A percentile compares a stretch with the other conserved stretches of the same genome.
These are phyloP conservation scores for Pulicaria dysenterica DNA, from an alignment of 129 eudicot genomes.

Conservation along the genomic window DNA sequence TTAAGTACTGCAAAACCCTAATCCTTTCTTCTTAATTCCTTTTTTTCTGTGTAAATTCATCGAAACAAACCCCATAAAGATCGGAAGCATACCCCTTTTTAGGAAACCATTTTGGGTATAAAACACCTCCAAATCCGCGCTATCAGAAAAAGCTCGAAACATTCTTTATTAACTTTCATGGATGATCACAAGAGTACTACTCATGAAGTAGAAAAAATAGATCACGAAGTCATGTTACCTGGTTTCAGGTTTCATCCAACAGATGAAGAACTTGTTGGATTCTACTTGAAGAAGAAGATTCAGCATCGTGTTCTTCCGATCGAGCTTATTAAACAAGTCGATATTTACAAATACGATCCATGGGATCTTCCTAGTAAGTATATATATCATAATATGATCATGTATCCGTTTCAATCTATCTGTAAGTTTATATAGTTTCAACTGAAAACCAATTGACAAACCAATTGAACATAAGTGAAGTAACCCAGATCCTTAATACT, in stretches of 20 bases:
- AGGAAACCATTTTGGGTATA: constrained; percentile 43
- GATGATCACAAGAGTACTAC: constrained; percentile 45
- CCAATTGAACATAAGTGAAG: too few relatives aligned
- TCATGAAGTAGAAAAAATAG: constrained; percentile 52
- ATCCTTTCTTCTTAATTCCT: constrained; percentile 27
- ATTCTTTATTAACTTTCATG: constrained; percentile 39
- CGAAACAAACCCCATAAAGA: constrained; percentile 54
- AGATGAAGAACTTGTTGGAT: constrained; percentile 93
- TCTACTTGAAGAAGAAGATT: constrained; percentile 74
- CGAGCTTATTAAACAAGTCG: constrained; percentile 84
- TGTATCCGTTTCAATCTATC: too few relatives aligned
- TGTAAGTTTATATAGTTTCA: too few relatives aligned
- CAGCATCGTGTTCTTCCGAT: constrained; percentile 61
- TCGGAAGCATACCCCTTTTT: constrained; percentile 63
- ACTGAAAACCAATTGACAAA: too few relatives aligned
- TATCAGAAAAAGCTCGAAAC: constrained; percentile 6
- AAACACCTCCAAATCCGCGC: constrained; percentile 5
- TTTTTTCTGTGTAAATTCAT: constrained; percentile 28
- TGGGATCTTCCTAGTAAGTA: constrained; percentile 98
- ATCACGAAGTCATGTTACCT: constrained; percentile 74
- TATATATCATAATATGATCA: not conserved
- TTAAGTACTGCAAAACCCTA: constrained; percentile 26
- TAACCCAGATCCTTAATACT: too few relatives aligned
- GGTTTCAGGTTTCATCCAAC: constrained; percentile 96
- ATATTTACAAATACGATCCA: constrained; percentile 84